Conservation (phyloP, 345 rosid genomes). For the Gynandropsis gynandra region DNA sequence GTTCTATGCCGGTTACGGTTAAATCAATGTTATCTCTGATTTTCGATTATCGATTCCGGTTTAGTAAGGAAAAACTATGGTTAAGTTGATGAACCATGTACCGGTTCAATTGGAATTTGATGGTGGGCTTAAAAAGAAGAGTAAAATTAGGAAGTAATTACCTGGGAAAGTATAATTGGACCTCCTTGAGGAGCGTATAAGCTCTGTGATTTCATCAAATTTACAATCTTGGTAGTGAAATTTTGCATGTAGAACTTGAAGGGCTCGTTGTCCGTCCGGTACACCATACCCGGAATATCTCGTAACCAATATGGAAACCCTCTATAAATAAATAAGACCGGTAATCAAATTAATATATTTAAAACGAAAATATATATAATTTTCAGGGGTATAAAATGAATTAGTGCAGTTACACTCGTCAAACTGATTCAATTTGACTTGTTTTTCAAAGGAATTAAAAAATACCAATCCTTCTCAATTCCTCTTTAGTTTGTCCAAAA, state of each 20-base stretch:
- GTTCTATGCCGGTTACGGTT: no score
- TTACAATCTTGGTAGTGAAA: slow-evolving; percentile 58
- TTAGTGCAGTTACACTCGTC: no score
- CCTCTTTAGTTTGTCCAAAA: no score
- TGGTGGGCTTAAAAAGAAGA: background rate
- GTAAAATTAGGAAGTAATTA: slow-evolving; percentile 5
- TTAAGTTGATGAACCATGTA: background rate
- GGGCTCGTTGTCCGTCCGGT: slow-evolving; percentile 65
- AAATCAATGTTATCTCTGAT: no score
- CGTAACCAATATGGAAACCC: slow-evolving; percentile 89
- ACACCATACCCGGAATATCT: slow-evolving; percentile 65
- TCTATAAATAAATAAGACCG: slow-evolving; percentile 32
- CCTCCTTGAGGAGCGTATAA: slow-evolving; percentile 91
- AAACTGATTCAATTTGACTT: no score
- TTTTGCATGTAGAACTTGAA: slow-evolving; percentile 75
- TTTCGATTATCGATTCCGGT: no score
- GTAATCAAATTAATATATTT: background rate
- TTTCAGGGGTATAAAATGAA: no score
- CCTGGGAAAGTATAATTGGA: slow-evolving; percentile 94
- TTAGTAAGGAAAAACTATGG: no score
- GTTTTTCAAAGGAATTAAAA: no score
- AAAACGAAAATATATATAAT: no score
- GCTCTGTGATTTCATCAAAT: slow-evolving; percentile 67
- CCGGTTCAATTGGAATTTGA: background rate
- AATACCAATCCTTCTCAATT: no score